phyloP scores from a whole-genome alignment of 108 stramenopile genomes.

The Stephanodiscus minutulus region DNA sequence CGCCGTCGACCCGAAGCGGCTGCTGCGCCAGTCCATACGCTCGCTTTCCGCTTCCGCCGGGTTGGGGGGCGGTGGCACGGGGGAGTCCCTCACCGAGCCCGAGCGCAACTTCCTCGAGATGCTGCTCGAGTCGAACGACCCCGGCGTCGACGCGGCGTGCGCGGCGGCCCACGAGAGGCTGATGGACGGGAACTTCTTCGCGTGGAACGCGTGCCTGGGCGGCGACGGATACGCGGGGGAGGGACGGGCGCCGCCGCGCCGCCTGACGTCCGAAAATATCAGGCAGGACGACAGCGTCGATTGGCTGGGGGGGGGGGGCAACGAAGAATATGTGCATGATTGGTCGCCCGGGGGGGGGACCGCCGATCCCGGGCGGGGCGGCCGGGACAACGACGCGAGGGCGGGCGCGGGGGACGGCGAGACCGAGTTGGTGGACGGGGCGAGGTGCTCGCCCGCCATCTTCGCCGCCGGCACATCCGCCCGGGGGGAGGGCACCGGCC shows the following conservation, averaged over 20 bases:
- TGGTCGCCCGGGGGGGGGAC: neutral
- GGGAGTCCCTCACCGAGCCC: constrained; percentile 11
- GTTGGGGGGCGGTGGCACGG: neutral
- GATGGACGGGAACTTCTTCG: constrained; percentile 36
- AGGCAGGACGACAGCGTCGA: constrained; percentile 1
- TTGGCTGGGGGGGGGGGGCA: constrained; percentile 32
- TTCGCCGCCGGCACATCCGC: too few species aligned
- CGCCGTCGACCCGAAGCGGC: constrained; percentile 4
- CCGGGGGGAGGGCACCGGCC: neutral
- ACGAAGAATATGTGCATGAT: too few species aligned
- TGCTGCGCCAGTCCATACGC: constrained; percentile 10
- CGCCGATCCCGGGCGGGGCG: too few species aligned
- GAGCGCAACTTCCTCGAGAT: constrained; percentile 33
- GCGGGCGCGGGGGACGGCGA: neutral
- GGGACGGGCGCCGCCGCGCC: constrained; percentile 6
- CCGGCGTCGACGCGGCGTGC: constrained; percentile 29
- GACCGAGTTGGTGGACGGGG: neutral
- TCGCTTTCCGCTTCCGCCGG: neutral
- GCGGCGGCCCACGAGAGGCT: constrained; percentile 15
- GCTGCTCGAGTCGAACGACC: constrained; percentile 24
- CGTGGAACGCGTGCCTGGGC: constrained; percentile 24
- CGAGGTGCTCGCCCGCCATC: too few species aligned
- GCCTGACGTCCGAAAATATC: constrained; percentile 9
- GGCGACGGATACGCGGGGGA: constrained; percentile 14
- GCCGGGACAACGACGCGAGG: neutral